Base-by-base conservation (phyloP, 495 filamentous ascomycete genomes). In the Trichoderma asperelloides region DNA sequence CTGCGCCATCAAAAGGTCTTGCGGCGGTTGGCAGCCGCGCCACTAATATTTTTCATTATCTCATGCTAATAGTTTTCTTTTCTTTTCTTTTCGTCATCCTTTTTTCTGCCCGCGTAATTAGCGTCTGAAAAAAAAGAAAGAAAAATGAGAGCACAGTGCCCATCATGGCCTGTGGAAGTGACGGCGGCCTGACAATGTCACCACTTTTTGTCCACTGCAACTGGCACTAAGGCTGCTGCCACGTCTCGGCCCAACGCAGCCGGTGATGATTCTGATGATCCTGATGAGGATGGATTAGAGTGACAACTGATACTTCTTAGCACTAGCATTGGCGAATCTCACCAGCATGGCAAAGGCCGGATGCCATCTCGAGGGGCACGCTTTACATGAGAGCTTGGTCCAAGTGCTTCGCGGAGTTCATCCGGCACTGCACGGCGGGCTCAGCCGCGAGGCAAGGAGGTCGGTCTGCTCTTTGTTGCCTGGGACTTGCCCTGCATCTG, bases 391-490 rank as follows among this genome's bases (percentile, higher is more conserved):
- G 12, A 18, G 41, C 16, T 23, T 51, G 47, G 21, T 4, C 47
- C 47, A 27, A 28, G 55, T 51, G n/a, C 47, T n/a, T 51, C 47
- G 47, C 47, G 47, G 47, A 51, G 47, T 60, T 13, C 25, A 27
- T 60, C 55, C 55, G 55, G 55, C 27, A 60, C 55, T 60, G 55
- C 55, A 60, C 55, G 27, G 23, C 55, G 55, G 55, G 27, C 55
- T 30, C 27, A 60, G 55, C 55, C 55, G 55, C 55, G 55, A 60
- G 55, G 55, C 55, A 60, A 60, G 55, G 55, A 60, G 55, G 25
- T 30, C 55, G 4, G 25, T 30, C 55, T 30, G n/a, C 27, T 60
- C 55, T 28, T 60, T 21, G 25, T 1, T 60, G 55, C 7, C 27
- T 30, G 15, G 11, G 27, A 15, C 30, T 30, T 18, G 21, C 55